Percentiles rank a stretch among this genome's conserved stretches.
Evolutionary conservation across 2,329 filamentous ascomycete genomes (phyloP).

Genomic region (Cercospora brassicicola): DNA sequence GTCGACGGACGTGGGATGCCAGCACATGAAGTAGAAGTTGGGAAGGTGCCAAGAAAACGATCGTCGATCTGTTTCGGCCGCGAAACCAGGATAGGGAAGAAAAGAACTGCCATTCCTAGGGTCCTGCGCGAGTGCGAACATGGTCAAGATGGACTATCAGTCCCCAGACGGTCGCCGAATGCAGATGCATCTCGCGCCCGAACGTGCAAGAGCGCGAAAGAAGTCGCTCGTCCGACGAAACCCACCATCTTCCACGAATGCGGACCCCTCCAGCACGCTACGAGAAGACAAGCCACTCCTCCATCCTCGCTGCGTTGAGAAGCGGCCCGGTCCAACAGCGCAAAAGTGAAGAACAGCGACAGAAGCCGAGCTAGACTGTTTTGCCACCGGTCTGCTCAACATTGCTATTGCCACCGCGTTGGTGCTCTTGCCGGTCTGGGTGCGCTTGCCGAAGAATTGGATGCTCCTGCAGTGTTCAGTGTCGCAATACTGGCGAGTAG

Average conservation of each 20-base stretch:
- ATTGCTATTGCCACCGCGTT: neutral
- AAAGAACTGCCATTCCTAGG: neutral
- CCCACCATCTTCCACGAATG: neutral
- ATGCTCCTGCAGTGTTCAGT: neutral
- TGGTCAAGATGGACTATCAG: neutral
- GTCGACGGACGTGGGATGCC: neutral
- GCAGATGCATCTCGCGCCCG: neutral
- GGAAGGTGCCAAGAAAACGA: neutral
- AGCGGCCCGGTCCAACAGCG: neutral
- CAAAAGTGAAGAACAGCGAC: neutral
- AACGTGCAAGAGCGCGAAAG: neutral
- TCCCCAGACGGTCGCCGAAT: neutral
- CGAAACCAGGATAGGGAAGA: conserved; percentile 1
- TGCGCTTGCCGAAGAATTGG: neutral
- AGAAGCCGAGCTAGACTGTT: neutral
- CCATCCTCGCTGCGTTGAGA: neutral
- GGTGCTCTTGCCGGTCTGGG: neutral
- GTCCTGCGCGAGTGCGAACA: neutral
- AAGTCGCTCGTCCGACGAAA: neutral
- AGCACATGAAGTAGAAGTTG: neutral
- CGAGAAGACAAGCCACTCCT: neutral
- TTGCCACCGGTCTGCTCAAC: neutral
- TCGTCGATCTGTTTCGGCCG: conserved; percentile 6
- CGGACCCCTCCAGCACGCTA: neutral
- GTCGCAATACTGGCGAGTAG: neutral